Base-by-base conservation (phyloP, 2,329 filamentous ascomycete genomes). In the Fusarium nygamai region DNA sequence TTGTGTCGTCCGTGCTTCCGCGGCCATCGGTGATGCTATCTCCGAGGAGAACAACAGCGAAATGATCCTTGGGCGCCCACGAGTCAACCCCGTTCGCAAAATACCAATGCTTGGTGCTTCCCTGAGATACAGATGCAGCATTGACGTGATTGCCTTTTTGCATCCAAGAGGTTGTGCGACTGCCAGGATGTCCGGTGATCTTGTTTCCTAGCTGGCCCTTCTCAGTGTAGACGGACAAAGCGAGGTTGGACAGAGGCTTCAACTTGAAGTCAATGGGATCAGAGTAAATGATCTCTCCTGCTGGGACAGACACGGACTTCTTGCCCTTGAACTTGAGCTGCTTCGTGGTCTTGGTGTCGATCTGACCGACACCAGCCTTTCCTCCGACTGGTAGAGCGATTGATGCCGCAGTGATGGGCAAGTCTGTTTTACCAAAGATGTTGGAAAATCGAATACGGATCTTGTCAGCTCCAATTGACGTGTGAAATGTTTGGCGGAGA, bases 101-200 rank as follows among this genome's bases (percentile, higher is more conserved):
- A 24, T 73, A 73, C 71, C 71, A 73, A 41, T 73, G 71, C 3
- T 50, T 58, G 22, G 71, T 72, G 12, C 71, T 73, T 27, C 62
- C 67, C 10, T 47, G 59, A 7, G 71, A 64, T 20, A 73, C 48
- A n/a, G 67, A 74, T 17, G 71, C 44, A 17, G 62, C 62, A n/a
- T 72, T 59, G 8, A 74, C 48, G 20, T 57, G 71, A 24, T 74
- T 72, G 2, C 71, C 71, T 11, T 41, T 64, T 17, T 63, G 53
- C 56, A 73, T 73, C 71, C 71, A 73, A 10, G 71, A 73, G 5
- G 71, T 73, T 17, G 71, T 73, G 13, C 71, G 60, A 9, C 71
- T 73, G 6, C 71, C 71, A 20, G 71, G 71, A 29, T 73, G 71
- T 5, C 71, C 71, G 0, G 71, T 74, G 2, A 73, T 73, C 8